Base-by-base conservation (phyloP, 139 green algal genomes). In the Chlorella sp. region DNA sequence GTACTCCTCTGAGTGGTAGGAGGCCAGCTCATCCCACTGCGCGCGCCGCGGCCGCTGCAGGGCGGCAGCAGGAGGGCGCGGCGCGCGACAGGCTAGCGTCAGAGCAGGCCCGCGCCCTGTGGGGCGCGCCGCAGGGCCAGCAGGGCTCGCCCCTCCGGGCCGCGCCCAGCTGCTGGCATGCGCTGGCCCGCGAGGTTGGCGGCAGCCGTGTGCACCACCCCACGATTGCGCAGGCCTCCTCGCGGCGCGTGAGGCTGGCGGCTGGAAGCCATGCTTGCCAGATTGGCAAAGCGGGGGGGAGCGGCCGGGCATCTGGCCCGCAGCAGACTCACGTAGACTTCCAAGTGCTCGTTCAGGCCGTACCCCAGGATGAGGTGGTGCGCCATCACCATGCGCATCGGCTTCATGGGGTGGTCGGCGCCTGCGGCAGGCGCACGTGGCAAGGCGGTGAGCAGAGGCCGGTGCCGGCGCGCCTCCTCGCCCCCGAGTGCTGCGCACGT, bases 391-490 rank as follows among this genome's bases (percentile, higher is more conserved):
- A 99, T 84, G 6, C 96, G 81, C 83, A 96, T 93, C 27, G 96
- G 96, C 85, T 99, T 99, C 96, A 99, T 99, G 3, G 95, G 96
- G 80, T 99, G 96, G 73, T 98, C 97, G 2, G 69, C 53, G 0
- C n/a, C n/a, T n/a, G n/a, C n/a, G n/a, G n/a, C n/a, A n/a, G n/a
- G n/a, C n/a, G n/a, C n/a, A n/a, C n/a, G n/a, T n/a, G n/a, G n/a
- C n/a, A n/a, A n/a, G n/a, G n/a, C n/a, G n/a, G n/a, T n/a, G n/a
- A n/a, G n/a, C n/a, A n/a, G n/a, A n/a, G n/a, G n/a, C n/a, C n/a
- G n/a, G n/a, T n/a, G n/a, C n/a, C n/a, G n/a, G n/a, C n/a, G n/a
- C n/a, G n/a, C n/a, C n/a, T n/a, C n/a, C n/a, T n/a, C n/a, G n/a
- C n/a, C n/a, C n/a, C n/a, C n/a, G n/a, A n/a, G n/a, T n/a, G n/a